Evolutionary conservation across 1,284 basidiomycete species (phyloP).

Genomic region (Tylopilus sp.): DNA sequence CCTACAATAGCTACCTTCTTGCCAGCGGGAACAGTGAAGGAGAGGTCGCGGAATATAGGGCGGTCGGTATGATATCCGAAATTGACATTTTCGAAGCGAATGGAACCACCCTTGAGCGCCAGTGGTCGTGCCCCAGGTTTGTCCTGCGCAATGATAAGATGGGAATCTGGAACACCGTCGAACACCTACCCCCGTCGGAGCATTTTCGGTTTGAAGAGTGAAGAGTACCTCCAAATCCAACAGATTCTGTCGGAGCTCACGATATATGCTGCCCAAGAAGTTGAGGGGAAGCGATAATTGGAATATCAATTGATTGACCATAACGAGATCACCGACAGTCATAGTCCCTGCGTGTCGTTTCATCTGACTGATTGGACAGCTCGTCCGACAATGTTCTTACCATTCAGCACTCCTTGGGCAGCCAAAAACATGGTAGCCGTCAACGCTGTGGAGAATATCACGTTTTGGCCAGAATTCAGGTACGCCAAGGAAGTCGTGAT

Average conservation of each 20-base stretch:
- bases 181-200: slow-evolving; percentile 56
- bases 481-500: slow-evolving; percentile 92
- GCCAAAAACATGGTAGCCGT: slow-evolving; percentile 96
- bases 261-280: slow-evolving; percentile 95
- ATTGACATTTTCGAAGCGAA: slow-evolving; percentile 87
- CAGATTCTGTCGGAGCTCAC: slow-evolving; percentile 91
- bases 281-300: slow-evolving; percentile 94
- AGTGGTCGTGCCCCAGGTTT: slow-evolving; percentile 65
- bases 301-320: slow-evolving; percentile 99
- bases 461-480: slow-evolving; percentile 93
- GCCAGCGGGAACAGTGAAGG: slow-evolving; percentile 92
- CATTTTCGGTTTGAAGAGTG: slow-evolving; percentile 83
- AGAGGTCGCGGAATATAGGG: slow-evolving; percentile 84
- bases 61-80: slow-evolving; percentile 90
- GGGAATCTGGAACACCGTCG: not conserved
- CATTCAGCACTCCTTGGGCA: slow-evolving; percentile 89
- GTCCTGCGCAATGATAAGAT: slow-evolving; percentile 49
- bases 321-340: slow-evolving; percentile 97
- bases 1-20: slow-evolving; percentile 96
- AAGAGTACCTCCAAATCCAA: slow-evolving; percentile 97
- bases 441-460: slow-evolving; percentile 90
- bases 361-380: not conserved
- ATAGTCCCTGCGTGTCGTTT: slow-evolving; percentile 67
- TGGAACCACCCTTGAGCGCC: slow-evolving; percentile 74
- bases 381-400: slow-evolving; percentile 35